Conservation (phyloP, 139 green algal species). For the Coelastrella sp. region DNA sequence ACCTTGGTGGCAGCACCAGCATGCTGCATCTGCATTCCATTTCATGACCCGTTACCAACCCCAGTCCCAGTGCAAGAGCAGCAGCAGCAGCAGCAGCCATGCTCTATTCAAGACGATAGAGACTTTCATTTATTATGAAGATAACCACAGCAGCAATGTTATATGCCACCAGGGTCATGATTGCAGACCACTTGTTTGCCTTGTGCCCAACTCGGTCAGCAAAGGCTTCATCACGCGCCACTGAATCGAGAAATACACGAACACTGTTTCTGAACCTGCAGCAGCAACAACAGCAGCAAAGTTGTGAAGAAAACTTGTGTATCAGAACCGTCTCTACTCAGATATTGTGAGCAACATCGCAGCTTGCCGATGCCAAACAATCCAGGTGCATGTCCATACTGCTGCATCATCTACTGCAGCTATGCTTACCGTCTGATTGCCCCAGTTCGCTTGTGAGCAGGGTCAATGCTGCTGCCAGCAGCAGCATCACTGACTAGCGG, state of each 20-base stretch:
- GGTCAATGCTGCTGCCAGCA: too few species aligned
- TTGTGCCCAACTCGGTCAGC: constrained; percentile 16
- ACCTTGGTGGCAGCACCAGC: too few species aligned
- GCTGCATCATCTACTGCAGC: too few species aligned
- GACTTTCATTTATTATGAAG: background rate
- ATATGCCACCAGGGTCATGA: constrained; percentile 1
- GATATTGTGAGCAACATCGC: background rate
- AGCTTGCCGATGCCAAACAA: background rate
- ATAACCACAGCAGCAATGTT: constrained; percentile 24
- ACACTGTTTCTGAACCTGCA: background rate
- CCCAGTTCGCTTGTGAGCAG: too few species aligned
- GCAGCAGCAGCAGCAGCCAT: background rate
- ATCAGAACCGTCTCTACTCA: too few species aligned
- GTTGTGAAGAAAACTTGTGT: too few species aligned
- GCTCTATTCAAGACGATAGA: background rate
- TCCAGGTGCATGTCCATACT: too few species aligned
- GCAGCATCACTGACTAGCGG: too few species aligned
- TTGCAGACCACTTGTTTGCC: constrained; percentile 34
- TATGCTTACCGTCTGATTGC: too few species aligned
- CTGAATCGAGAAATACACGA: background rate
- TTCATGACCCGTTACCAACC: too few species aligned
- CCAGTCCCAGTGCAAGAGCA: background rate
- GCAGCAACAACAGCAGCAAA: background rate
- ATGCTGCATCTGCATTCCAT: too few species aligned
- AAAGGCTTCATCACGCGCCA: background rate